Conservation (phyloP, 345 rosid genomes). For the Theobroma cacao region DNA sequence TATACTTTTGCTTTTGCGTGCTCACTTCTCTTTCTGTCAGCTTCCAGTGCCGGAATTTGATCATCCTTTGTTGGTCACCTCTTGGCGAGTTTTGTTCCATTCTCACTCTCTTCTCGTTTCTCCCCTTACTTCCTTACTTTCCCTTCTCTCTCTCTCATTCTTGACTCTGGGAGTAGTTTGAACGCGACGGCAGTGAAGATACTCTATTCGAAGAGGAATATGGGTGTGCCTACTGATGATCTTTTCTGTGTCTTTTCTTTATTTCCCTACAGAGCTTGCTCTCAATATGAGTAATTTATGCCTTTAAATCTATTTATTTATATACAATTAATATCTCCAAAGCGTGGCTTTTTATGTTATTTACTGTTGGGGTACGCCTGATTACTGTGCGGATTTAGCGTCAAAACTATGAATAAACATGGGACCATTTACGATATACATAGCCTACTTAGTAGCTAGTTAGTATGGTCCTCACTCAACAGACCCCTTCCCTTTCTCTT, state of each 20-base stretch:
- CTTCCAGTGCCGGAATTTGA: constrained; percentile 52
- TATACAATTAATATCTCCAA: constrained; percentile 23
- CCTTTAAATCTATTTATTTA: constrained; percentile 26
- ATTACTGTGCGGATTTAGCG: constrained; percentile 34
- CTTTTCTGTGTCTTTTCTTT: constrained; percentile 11
- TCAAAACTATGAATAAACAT: constrained; percentile 29
- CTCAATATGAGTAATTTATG: constrained; percentile 18
- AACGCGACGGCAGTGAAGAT: not conserved
- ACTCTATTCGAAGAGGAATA: not conserved
- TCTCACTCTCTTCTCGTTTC: not conserved
- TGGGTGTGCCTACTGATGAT: not conserved
- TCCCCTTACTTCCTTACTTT: not conserved
- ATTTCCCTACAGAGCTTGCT: not conserved
- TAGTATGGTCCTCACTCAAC: constrained; percentile 46
- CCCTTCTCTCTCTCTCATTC: not conserved
- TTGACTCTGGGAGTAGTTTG: not conserved
- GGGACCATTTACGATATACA: constrained; percentile 53
- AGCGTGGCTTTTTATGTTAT: constrained; percentile 46
- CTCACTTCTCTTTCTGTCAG: constrained; percentile 97
- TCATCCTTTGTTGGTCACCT: constrained; percentile 6
- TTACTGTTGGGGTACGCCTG: constrained; percentile 22
- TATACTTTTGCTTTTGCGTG: constrained; percentile 85
- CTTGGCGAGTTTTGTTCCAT: constrained; percentile 32
- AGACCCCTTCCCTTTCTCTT: constrained; percentile 19
- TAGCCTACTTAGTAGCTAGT: constrained; percentile 9